phyloP scores from a whole-genome alignment of 176 grass and related monocot species.

The Musa beccarii region DNA sequence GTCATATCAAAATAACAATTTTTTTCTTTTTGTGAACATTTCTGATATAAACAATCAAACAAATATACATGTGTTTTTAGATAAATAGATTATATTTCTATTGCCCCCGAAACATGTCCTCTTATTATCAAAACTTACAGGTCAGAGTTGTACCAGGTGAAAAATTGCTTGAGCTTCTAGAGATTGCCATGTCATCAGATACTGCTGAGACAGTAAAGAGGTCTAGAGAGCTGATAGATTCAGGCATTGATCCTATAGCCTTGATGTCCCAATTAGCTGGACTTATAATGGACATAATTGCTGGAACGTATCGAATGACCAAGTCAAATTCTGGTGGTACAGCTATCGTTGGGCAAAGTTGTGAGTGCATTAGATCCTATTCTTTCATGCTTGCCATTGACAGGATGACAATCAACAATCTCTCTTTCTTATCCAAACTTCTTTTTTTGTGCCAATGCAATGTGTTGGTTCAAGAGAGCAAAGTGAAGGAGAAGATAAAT shows the following conservation, averaged over 20 bases:
- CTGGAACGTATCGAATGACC: constrained; percentile 61
- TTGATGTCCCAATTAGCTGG: constrained; percentile 97
- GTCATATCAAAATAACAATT: too few species aligned
- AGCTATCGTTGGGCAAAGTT: constrained; percentile 56
- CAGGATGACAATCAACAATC: background rate
- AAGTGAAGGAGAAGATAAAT: background rate
- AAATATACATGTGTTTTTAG: background rate
- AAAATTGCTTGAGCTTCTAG: constrained; percentile 84
- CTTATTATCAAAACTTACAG: constrained; percentile 17
- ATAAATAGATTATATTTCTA: background rate
- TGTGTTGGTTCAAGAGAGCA: background rate
- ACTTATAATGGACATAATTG: constrained; percentile 98
- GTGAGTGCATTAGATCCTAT: constrained; percentile 33
- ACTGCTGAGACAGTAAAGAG: constrained; percentile 84
- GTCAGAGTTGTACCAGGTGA: constrained; percentile 86
- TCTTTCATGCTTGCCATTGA: background rate
- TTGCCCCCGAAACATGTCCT: background rate
- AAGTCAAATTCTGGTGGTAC: constrained; percentile 44
- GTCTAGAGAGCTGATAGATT: constrained; percentile 90
- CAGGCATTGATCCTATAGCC: constrained; percentile 83
- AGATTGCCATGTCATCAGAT: constrained; percentile 89
- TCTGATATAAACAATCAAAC: too few species aligned
- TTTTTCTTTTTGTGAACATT: too few species aligned
- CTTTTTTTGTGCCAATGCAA: background rate
- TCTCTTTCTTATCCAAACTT: too few species aligned